phyloP scores from a whole-genome alignment of 2,329 filamentous ascomycete genomes.

The Monilinia laxa region DNA sequence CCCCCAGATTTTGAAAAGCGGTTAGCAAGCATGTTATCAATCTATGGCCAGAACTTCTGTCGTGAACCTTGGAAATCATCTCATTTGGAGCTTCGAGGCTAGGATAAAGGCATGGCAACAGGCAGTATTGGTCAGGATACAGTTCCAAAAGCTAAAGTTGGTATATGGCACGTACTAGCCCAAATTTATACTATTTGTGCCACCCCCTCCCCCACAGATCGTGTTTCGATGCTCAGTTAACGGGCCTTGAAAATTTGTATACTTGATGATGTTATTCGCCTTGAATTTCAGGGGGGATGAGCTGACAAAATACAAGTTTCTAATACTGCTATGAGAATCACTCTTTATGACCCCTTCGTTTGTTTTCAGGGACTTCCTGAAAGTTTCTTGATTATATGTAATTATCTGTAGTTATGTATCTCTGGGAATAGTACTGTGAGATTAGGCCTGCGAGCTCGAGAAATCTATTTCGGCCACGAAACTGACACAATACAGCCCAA shows the following conservation, averaged over 20 bases:
- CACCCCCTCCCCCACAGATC: constrained; percentile 7
- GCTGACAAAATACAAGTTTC: neutral
- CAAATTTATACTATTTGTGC: neutral
- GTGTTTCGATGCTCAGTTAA: neutral
- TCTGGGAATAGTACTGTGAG: neutral
- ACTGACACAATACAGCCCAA: neutral
- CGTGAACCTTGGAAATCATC: neutral
- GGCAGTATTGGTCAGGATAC: neutral
- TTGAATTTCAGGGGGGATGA: constrained; percentile 1
- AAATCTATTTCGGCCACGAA: neutral
- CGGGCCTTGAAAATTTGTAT: neutral
- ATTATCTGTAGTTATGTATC: neutral
- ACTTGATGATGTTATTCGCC: neutral
- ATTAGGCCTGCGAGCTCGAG: neutral
- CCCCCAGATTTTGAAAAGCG: constrained; percentile 9
- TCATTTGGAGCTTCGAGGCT: neutral
- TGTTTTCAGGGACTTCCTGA: neutral
- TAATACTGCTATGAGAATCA: neutral
- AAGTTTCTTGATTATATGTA: neutral
- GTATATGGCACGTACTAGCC: neutral
- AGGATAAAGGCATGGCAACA: constrained; percentile 12
- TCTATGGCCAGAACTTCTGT: neutral
- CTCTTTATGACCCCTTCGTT: neutral
- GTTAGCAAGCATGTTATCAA: neutral
- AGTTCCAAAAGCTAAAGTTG: neutral